Evolutionary conservation across 176 grass and related monocot species (phyloP).

Genomic region (Avena eriantha): DNA sequence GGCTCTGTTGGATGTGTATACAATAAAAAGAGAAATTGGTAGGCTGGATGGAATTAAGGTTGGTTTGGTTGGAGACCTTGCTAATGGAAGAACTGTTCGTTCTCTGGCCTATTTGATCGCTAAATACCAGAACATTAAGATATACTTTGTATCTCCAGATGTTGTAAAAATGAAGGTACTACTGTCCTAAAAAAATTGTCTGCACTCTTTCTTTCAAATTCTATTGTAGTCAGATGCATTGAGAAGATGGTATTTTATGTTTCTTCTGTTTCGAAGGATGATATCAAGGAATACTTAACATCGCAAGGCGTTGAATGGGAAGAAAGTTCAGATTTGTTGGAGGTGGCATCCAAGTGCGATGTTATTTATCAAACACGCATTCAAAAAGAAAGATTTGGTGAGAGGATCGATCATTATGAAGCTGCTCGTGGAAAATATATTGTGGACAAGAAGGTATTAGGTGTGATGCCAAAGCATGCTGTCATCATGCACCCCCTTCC

Average conservation of each 20-base stretch:
- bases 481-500: constrained; percentile 98
- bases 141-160: constrained; percentile 86
- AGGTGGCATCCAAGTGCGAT: constrained; percentile 80
- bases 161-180: constrained; percentile 97
- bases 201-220: constrained; percentile 4
- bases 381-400: constrained; percentile 93
- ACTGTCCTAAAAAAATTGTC: constrained; percentile 9
- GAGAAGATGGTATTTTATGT: neutral
- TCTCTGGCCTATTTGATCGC: constrained; percentile 87
- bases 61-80: constrained; percentile 94
- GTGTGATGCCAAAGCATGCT: constrained; percentile 80
- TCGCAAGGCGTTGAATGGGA: constrained; percentile 83
- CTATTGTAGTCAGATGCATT: constrained; percentile 15
- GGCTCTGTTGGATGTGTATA: constrained; percentile 91
- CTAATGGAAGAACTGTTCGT: constrained; percentile 87
- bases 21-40: constrained; percentile 96
- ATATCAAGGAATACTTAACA: constrained; percentile 88
- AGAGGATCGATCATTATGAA: constrained; percentile 90
- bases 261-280: constrained; percentile 60
- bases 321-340: constrained; percentile 89
- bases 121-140: constrained; percentile 80
- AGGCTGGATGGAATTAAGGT: constrained; percentile 81
- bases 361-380: constrained; percentile 96
- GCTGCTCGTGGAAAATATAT: constrained; percentile 91
- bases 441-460: constrained; percentile 79